These are phyloP conservation scores for Zygosaccharomyces bisporus DNA, from an alignment of 805 yeast genomes.

Conservation along the genomic window DNA sequence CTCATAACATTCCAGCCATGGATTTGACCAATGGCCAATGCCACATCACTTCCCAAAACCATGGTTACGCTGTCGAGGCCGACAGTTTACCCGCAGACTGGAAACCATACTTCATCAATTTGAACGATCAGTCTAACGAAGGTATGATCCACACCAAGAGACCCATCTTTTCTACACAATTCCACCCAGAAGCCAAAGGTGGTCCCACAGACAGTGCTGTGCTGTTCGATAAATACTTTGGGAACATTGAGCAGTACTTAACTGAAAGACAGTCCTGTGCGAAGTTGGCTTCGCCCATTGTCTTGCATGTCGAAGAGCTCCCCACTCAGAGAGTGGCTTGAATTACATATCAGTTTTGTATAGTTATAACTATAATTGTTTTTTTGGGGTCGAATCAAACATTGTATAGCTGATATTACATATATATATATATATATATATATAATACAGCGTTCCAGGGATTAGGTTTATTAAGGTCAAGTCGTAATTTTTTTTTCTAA, in stretches of 20 bases:
- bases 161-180: constrained; percentile 95
- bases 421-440: not conserved
- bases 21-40: constrained; percentile 88
- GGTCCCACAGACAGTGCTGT: constrained; percentile 94
- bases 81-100: constrained; percentile 68
- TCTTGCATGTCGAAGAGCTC: constrained; percentile 24
- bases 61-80: constrained; percentile 95
- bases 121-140: constrained; percentile 94
- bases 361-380: not conserved
- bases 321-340: constrained; percentile 35
- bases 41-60: constrained; percentile 98
- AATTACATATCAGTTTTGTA: constrained; percentile 1
- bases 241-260: constrained; percentile 57
- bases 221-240: constrained; percentile 86
- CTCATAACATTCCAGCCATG: constrained; percentile 95
- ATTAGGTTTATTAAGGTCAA: not conserved
- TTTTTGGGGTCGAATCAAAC: not conserved
- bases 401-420: not conserved
- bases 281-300: constrained; percentile 24
- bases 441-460: not conserved
- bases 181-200: constrained; percentile 99
- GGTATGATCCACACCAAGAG: constrained; percentile 87
- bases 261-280: constrained; percentile 39
- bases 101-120: constrained; percentile 84
- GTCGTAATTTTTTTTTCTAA: too few relatives aligned